Conservation (phyloP, 2,329 filamentous ascomycete species). For the Aureobasidium pullulans region DNA sequence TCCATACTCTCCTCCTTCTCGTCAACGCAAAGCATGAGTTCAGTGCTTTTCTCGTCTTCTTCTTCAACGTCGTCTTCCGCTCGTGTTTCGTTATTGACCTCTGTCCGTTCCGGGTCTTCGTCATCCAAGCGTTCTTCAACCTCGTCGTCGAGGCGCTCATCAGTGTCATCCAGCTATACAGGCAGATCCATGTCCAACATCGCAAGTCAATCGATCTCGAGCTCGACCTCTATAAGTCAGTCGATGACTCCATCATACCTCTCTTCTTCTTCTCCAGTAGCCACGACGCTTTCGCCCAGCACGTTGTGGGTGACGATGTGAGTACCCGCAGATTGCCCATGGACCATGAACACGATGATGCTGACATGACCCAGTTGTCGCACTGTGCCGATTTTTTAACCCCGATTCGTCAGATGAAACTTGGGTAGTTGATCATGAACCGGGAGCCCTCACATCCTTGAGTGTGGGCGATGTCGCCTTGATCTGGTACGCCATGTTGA, state of each 20-base stretch:
- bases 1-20: background rate
- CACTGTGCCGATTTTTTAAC: background rate
- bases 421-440: no score
- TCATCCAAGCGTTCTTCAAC: background rate
- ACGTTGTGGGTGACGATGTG: background rate
- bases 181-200: background rate
- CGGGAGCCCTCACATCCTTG: no score
- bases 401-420: background rate
- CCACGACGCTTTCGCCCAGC: background rate
- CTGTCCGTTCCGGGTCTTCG: background rate
- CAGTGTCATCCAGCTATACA: background rate
- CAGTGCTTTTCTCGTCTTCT: background rate
- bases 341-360: background rate
- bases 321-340: no score
- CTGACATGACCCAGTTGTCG: background rate
- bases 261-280: background rate
- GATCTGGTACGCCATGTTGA: no score
- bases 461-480: no score
- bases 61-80: background rate
- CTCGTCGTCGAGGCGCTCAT: background rate
- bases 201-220: background rate
- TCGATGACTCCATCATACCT: background rate
- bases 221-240: background rate
- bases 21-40: background rate
- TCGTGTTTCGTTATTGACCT: background rate